A percentile compares a stretch with the other conserved stretches of the same genome.
Evolutionary conservation across 2,329 filamentous ascomycete species (phyloP).

Genomic region (Elsinoe fawcettii): DNA sequence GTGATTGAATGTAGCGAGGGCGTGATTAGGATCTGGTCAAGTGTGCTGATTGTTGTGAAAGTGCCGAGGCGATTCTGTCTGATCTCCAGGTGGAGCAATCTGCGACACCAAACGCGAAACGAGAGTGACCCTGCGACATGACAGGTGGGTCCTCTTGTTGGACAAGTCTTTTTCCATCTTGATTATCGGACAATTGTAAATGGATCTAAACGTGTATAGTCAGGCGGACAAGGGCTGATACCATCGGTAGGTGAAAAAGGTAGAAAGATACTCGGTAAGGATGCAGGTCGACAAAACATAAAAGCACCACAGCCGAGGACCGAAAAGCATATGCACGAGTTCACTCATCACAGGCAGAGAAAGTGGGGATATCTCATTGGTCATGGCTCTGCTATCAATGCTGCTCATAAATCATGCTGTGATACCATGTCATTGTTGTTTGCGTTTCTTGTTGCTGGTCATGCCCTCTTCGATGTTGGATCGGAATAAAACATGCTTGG

Average conservation of each 20-base stretch:
- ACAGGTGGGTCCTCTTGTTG: neutral
- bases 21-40: neutral
- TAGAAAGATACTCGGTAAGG: neutral
- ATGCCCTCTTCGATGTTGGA: neutral
- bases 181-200: neutral
- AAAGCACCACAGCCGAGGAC: neutral
- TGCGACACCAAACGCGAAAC: slow-evolving; percentile 9
- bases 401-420: neutral
- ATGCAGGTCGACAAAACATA: neutral
- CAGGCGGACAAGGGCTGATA: neutral
- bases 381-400: neutral
- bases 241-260: neutral
- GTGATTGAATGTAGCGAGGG: neutral
- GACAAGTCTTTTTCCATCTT: neutral
- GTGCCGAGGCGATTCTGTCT: neutral
- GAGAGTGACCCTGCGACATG: neutral
- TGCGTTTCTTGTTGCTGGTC: neutral
- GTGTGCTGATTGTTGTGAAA: neutral
- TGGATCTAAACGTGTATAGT: neutral
- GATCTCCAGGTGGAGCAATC: neutral
- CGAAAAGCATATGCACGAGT: neutral
- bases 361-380: neutral
- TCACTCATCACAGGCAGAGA: neutral
- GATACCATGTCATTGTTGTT: no score
- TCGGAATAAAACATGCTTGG: neutral